Evolutionary conservation across 768 basidiomycete species (phyloP).

Genomic region (Pholiota conissans): DNA sequence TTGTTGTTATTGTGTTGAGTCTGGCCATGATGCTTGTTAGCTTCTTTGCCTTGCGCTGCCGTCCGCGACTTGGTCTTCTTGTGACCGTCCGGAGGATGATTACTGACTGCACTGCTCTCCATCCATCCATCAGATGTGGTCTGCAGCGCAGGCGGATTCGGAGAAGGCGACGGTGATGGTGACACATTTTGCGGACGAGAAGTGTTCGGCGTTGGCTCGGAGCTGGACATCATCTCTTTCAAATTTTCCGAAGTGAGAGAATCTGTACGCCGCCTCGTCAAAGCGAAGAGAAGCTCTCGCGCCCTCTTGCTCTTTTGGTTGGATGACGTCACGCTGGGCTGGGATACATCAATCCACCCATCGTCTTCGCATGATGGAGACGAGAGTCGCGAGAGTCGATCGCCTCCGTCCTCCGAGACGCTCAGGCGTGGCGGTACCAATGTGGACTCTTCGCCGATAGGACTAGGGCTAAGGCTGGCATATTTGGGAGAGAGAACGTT

Average conservation of each 20-base stretch:
- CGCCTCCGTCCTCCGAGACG: conserved; percentile 41
- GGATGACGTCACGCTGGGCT: conserved; percentile 20
- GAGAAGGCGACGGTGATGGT: conserved; percentile 19
- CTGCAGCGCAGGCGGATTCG: conserved; percentile 11
- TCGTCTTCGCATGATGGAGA: conserved; percentile 39
- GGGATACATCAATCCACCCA: conserved; percentile 42
- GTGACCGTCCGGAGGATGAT: conserved; percentile 12
- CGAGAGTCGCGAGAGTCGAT: conserved; percentile 27
- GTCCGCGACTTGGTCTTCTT: conserved; percentile 13
- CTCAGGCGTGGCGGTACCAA: conserved; percentile 33
- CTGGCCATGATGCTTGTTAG: neutral
- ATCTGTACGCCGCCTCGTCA: conserved; percentile 41
- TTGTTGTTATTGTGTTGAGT: neutral
- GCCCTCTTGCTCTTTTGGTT: conserved; percentile 38
- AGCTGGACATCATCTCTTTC: conserved; percentile 11
- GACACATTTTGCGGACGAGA: conserved; percentile 21
- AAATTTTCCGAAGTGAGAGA: conserved; percentile 30
- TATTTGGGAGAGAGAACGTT: conserved; percentile 20
- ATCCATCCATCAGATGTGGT: conserved; percentile 37
- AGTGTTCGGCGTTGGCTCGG: conserved; percentile 4
- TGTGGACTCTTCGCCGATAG: conserved; percentile 28
- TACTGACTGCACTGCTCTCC: conserved; percentile 24
- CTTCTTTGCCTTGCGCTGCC: conserved; percentile 3
- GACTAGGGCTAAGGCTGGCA: conserved; percentile 35
- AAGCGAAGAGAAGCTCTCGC: conserved; percentile 41